Conservation (phyloP, 2,329 filamentous ascomycete species). For the Sporothrix globosa region DNA sequence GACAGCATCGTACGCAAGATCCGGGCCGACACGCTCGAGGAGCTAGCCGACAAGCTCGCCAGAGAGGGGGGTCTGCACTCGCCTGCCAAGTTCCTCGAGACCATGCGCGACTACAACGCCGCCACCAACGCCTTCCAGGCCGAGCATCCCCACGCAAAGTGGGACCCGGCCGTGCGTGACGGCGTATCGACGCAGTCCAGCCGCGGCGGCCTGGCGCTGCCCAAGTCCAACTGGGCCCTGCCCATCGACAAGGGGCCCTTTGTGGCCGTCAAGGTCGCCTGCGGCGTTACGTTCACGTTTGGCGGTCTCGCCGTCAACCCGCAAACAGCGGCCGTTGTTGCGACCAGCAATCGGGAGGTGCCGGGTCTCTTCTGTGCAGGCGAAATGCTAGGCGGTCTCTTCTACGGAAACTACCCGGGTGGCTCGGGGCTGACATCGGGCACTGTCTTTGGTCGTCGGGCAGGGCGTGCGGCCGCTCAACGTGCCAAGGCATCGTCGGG, state of each 20-base stretch:
- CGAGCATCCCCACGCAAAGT: constrained; percentile 52
- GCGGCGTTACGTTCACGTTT: constrained; percentile 71
- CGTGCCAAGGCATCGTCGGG: constrained; percentile 2
- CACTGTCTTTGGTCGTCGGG: constrained; percentile 54
- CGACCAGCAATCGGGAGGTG: constrained; percentile 51
- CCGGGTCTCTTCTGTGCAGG: constrained; percentile 63
- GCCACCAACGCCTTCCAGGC: constrained; percentile 54
- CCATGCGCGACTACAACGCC: constrained; percentile 59
- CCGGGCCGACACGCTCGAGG: constrained; percentile 54
- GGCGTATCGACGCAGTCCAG: constrained; percentile 63
- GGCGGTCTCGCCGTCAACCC: constrained; percentile 63
- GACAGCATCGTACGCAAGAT: constrained; percentile 60
- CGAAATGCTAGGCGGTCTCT: constrained; percentile 68
- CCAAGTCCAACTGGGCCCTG: constrained; percentile 69
- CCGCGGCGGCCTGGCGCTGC: constrained; percentile 47
- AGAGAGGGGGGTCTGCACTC: constrained; percentile 53
- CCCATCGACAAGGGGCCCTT: constrained; percentile 61
- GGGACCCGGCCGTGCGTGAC: constrained; percentile 65
- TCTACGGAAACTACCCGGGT: constrained; percentile 66
- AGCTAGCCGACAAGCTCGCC: constrained; percentile 57
- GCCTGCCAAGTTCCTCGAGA: constrained; percentile 53
- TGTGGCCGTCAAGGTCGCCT: constrained; percentile 65
- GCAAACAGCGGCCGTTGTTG: constrained; percentile 57
- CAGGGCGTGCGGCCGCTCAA: constrained; percentile 34
- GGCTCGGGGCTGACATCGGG: constrained; percentile 65